Conservation (phyloP, 352 stramenopile species). For the Elongisporangium senticosum region DNA sequence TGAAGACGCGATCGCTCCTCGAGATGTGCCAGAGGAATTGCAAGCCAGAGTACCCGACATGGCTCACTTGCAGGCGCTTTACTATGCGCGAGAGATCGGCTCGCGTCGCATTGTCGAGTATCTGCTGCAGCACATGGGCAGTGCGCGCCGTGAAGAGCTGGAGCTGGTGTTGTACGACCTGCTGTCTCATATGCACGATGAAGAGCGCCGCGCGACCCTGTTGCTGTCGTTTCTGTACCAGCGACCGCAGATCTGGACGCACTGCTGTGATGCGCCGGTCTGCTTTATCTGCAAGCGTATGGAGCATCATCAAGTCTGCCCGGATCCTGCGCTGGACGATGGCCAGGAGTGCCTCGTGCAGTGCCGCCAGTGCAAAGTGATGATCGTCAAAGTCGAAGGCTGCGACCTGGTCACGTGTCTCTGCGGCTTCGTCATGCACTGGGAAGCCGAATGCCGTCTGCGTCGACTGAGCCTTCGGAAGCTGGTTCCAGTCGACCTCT, state of each 20-base stretch:
- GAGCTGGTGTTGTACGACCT: constrained; percentile 9
- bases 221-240: constrained; percentile 29
- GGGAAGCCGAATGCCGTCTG: constrained; percentile 17
- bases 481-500: constrained; percentile 25
- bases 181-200: constrained; percentile 21
- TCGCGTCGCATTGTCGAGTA: no score
- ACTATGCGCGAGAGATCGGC: no score
- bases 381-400: constrained; percentile 46
- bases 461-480: constrained; percentile 8
- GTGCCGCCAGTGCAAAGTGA: constrained; percentile 32
- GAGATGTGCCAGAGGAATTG: no score
- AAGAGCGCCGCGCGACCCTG: constrained; percentile 33
- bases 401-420: constrained; percentile 43
- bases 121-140: no score
- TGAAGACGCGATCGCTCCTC: background rate
- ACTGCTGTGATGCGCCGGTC: constrained; percentile 26
- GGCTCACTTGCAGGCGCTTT: no score
- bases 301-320: constrained; percentile 23
- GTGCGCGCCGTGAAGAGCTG: background rate
- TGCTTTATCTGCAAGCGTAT: constrained; percentile 56
- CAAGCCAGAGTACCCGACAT: no score
- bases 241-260: constrained; percentile 21
- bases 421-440: constrained; percentile 39
- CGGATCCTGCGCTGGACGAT: constrained; percentile 15
- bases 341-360: constrained; percentile 21